Evolutionary conservation across 1,284 basidiomycete species (phyloP), one percentile per base, ranked within the genome.

Genomic region (Leccinum angustisporum): DNA sequence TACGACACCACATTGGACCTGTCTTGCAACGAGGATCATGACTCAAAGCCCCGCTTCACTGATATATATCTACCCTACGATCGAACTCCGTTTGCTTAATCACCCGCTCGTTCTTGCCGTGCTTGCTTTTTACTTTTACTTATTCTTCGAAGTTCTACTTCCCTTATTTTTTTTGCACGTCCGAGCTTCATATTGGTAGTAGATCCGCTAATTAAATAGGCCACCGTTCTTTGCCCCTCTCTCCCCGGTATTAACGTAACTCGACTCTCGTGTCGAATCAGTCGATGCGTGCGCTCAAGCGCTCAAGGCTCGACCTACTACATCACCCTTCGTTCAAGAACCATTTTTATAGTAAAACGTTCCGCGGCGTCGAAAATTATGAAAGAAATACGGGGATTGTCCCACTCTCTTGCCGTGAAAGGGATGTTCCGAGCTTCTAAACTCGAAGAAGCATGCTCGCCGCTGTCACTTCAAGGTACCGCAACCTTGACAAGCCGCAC

Each of bases 21-120:
- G 58, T 58, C 46, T 48, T 48, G 18, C 33, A 62, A 73, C 64
- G 71, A 73, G 68, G 65, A 72, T 75, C 66, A 73, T 59, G 74
- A 76, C 54, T 64, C 56, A 52, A 48, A 50, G 52, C 21, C 46
- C 34, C 51, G 30, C 18, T 21, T 21, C 21, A 21, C 21, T 21
- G 40, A 48, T 48, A 61, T 48, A 61, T 52, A 51, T 33, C 14
- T 64, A 70, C 43, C 11, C 7, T 63, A 66, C 30, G 36, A 58
- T 57, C 57, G 54, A 62, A 66, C 62, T 54, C 11, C 25, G 61
- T 64, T 63, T 60, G 59, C 52, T 21, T 72, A 76, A 73, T 72
- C 27, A 43, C 61, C 51, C 63, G 38, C 56, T 62, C 61, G 13
- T 55, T 61, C 55, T 61, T 31, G 46, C 40, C 55, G 46, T 31